Percentiles rank a stretch among this genome's conserved stretches.
These are phyloP conservation scores for Phaeosphaeriaceae sp. DNA, from an alignment of 2,329 filamentous ascomycete species.

Conservation along the genomic window DNA sequence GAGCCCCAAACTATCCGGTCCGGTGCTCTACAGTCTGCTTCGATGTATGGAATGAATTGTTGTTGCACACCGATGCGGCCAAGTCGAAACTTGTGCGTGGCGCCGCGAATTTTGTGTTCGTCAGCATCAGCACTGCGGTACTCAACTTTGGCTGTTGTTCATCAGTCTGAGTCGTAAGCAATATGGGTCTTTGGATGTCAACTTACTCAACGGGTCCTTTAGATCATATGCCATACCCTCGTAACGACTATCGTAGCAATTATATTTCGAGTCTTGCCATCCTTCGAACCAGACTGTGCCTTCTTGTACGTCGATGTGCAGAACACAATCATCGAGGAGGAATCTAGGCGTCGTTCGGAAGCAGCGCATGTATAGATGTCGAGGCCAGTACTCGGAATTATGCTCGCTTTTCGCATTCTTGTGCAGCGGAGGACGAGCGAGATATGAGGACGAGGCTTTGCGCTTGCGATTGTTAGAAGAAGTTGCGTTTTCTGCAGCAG, in stretches of 20 bases:
- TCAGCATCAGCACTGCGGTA: not conserved
- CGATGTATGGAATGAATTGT: not conserved
- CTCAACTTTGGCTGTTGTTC: not conserved
- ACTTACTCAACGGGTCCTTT: not conserved
- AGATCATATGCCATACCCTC: constrained; percentile 5
- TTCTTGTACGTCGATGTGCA: constrained; percentile 7
- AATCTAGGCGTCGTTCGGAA: not conserved
- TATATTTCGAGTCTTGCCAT: too few relatives aligned
- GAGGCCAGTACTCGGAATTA: not conserved
- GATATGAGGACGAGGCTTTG: not conserved
- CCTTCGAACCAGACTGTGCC: constrained; percentile 3
- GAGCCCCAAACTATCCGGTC: not conserved
- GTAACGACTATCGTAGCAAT: too few relatives aligned
- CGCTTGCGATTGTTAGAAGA: not conserved
- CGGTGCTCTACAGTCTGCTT: not conserved
- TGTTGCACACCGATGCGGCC: too few relatives aligned
- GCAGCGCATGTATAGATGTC: constrained; percentile 8
- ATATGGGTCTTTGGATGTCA: not conserved
- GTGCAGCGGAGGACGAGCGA: not conserved
- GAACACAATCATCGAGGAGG: not conserved
- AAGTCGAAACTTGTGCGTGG: not conserved
- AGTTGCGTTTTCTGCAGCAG: not conserved
- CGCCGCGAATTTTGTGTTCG: too few relatives aligned
- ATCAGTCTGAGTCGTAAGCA: not conserved
- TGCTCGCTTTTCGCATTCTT: constrained; percentile 9